Percentiles rank a stretch among this genome's conserved stretches.
Evolutionary conservation across 345 rosid genomes (phyloP).

Genomic region (Luvunga scandens): DNA sequence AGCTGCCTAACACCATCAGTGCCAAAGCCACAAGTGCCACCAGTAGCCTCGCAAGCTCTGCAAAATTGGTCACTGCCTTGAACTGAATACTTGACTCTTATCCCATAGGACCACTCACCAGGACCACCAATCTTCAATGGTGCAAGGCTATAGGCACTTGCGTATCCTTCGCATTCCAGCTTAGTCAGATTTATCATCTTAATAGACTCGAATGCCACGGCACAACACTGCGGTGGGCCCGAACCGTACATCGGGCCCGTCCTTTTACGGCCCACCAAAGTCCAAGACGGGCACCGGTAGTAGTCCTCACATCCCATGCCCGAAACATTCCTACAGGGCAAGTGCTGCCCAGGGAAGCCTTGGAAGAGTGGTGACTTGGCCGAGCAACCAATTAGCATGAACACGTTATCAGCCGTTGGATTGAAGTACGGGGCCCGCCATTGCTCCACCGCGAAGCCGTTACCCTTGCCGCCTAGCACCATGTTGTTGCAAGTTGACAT

Average conservation of each 20-base stretch:
- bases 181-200: constrained; percentile 66
- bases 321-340: constrained; percentile 83
- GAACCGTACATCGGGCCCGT: constrained; percentile 34
- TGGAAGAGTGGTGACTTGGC: constrained; percentile 77
- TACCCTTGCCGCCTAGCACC: constrained; percentile 70
- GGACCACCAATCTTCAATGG: constrained; percentile 59
- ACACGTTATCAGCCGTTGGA: constrained; percentile 73
- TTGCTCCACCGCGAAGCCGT: constrained; percentile 75
- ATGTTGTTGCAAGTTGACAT: constrained; percentile 68
- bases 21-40: constrained; percentile 78
- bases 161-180: constrained; percentile 79
- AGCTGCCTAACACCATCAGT: constrained; percentile 57
- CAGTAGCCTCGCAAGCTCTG: constrained; percentile 79
- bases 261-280: constrained; percentile 37
- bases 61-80: constrained; percentile 70
- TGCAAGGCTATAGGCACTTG: constrained; percentile 76
- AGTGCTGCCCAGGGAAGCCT: constrained; percentile 75
- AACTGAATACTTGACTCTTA: constrained; percentile 70
- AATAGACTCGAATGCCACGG: constrained; percentile 66
- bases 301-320: constrained; percentile 94
- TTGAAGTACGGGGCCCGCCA: constrained; percentile 74
- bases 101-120: constrained; percentile 67
- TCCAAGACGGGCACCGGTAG: constrained; percentile 76
- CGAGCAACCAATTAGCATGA: constrained; percentile 85
- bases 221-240: constrained; percentile 83